Evolutionary conservation across 352 stramenopile species (phyloP).

Genomic region (Phytopythium delawarense): DNA sequence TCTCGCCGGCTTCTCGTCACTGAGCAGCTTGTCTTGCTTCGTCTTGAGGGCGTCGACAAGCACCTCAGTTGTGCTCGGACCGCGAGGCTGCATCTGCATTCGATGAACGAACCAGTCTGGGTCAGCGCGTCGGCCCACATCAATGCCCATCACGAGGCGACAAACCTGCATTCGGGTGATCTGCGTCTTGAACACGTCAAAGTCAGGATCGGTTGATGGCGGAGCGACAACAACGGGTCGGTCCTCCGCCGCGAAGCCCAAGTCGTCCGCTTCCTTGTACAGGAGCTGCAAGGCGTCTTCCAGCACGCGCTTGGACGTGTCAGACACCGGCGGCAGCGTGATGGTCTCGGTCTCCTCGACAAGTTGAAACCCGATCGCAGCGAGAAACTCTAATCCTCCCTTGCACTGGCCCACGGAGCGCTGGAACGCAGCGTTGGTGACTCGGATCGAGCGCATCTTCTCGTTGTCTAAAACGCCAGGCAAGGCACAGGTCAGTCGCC

Average conservation of each 20-base stretch:
- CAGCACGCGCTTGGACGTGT: slow-evolving; percentile 25
- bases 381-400: slow-evolving; percentile 71
- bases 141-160: not conserved
- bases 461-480: slow-evolving; percentile 49
- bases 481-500: not conserved
- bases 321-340: slow-evolving; percentile 15
- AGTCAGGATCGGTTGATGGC: slow-evolving; percentile 31
- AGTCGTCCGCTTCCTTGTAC: slow-evolving; percentile 72
- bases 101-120: not conserved
- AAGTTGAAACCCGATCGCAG: slow-evolving; percentile 59
- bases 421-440: slow-evolving; percentile 75
- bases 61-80: slow-evolving; percentile 72
- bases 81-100: slow-evolving; percentile 71
- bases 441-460: slow-evolving; percentile 75
- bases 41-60: slow-evolving; percentile 70
- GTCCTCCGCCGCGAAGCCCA: slow-evolving; percentile 44
- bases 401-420: slow-evolving; percentile 59
- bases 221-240: slow-evolving; percentile 47
- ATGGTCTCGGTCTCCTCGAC: slow-evolving; percentile 49
- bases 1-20: slow-evolving; percentile 50
- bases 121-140: not conserved
- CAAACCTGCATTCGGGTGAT: slow-evolving; percentile 78
- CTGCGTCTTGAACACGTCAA: slow-evolving; percentile 81
- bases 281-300: slow-evolving; percentile 54
- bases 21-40: slow-evolving; percentile 70